A percentile compares a stretch with the other conserved stretches of the same genome.
Conservation (phyloP, 495 filamentous ascomycete species). For the Aspergillus mulundensis region DNA sequence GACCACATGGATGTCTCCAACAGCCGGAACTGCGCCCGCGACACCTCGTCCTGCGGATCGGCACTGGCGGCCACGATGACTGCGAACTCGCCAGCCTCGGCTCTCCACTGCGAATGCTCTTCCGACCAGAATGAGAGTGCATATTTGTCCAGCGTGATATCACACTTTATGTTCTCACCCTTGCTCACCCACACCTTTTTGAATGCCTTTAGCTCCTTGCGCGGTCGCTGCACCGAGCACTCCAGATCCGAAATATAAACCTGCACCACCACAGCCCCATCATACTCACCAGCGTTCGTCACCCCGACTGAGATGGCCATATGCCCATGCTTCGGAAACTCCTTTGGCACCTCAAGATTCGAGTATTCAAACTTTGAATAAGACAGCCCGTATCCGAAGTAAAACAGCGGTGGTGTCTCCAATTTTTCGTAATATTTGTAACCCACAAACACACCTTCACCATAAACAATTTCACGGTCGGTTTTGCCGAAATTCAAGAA, state of each 20-base stretch:
- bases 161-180: slow-evolving; percentile 48
- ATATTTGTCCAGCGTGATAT: not conserved
- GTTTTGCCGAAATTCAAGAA: not conserved
- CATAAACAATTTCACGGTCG: not conserved
- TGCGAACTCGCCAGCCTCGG: not conserved
- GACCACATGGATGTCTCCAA: too few relatives aligned
- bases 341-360: not conserved
- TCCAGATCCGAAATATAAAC: slow-evolving; percentile 53
- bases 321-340: too few relatives aligned
- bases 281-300: slow-evolving; percentile 62
- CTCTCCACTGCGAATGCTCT: not conserved
- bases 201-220: slow-evolving; percentile 64
- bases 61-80: not conserved
- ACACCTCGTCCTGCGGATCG: not conserved
- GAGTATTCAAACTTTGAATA: slow-evolving; percentile 18
- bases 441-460: not conserved
- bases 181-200: slow-evolving; percentile 59
- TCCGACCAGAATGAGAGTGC: not conserved
- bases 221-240: slow-evolving; percentile 45
- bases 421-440: not conserved
- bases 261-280: slow-evolving; percentile 70
- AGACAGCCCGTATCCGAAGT: not conserved
- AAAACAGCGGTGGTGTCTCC: not conserved
- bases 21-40: not conserved
- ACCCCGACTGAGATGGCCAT: slow-evolving; percentile 27